A percentile compares a stretch with the other conserved stretches of the same genome.
Evolutionary conservation across 768 basidiomycete genomes (phyloP).

Genomic region (Udeniomyces megalosporus): DNA sequence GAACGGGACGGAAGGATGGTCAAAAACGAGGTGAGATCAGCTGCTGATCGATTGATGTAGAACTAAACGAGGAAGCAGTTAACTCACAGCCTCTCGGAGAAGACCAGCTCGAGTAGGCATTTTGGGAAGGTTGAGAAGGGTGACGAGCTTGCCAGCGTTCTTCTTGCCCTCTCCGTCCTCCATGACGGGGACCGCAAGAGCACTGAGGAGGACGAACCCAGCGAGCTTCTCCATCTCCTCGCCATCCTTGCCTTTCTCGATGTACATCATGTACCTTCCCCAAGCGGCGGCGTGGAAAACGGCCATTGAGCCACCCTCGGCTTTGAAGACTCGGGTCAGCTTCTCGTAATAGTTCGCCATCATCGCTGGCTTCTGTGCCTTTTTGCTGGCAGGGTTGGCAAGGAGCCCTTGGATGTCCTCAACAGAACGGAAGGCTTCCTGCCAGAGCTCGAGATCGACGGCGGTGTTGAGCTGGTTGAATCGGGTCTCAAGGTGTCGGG

Average conservation of each 20-base stretch:
- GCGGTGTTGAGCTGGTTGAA: slow-evolving; percentile 93
- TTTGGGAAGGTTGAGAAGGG: slow-evolving; percentile 64
- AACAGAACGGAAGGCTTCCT: slow-evolving; percentile 93
- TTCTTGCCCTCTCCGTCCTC: slow-evolving; percentile 36
- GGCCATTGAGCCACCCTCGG: slow-evolving; percentile 34
- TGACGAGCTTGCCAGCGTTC: slow-evolving; percentile 45
- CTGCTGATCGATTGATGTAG: no score
- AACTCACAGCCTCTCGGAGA: slow-evolving; percentile 66
- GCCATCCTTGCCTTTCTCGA: slow-evolving; percentile 37
- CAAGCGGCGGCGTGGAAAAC: slow-evolving; percentile 94
- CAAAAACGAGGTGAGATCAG: not conserved
- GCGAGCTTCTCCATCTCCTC: slow-evolving; percentile 73
- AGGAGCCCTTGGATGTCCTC: slow-evolving; percentile 95
- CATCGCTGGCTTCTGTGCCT: slow-evolving; percentile 80
- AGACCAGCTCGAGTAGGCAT: slow-evolving; percentile 76
- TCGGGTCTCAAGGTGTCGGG: slow-evolving; percentile 89
- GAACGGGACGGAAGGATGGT: not conserved
- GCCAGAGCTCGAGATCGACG: slow-evolving; percentile 96
- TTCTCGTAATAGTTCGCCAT: slow-evolving; percentile 99
- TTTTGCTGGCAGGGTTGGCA: slow-evolving; percentile 53
- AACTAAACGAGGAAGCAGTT: no score
- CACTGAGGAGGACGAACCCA: slow-evolving; percentile 77
- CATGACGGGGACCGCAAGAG: slow-evolving; percentile 80
- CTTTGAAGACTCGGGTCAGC: slow-evolving; percentile 87
- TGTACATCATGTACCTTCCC: slow-evolving; percentile 58